Conservation (phyloP, 352 stramenopile genomes). For the Phytophthora capsici region DNA sequence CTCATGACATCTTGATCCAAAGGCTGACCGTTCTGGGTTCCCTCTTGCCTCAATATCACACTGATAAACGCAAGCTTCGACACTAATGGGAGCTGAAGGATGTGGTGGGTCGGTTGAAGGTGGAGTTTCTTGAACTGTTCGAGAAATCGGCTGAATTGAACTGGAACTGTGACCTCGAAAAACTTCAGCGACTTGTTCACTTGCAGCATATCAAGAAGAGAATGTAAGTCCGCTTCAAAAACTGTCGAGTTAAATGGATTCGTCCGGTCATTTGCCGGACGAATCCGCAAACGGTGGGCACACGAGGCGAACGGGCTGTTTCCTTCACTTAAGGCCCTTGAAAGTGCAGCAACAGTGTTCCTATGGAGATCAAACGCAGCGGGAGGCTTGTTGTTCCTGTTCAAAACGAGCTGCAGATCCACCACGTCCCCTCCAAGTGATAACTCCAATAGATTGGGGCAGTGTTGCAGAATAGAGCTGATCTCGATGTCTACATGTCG, state of each 20-base stretch:
- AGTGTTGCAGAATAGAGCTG: neutral
- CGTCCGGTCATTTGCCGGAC: neutral
- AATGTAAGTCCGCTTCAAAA: neutral
- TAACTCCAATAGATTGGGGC: conserved; percentile 11
- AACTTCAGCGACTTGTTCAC: conserved; percentile 2
- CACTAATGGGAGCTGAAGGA: neutral
- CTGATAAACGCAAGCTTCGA: conserved; percentile 14
- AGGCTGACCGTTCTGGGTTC: too few relatives aligned
- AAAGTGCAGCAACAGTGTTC: neutral
- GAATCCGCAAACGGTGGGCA: conserved; percentile 1
- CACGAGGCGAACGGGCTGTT: neutral
- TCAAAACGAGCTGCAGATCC: neutral
- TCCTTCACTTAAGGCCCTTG: neutral
- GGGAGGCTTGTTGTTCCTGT: neutral
- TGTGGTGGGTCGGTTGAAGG: conserved; percentile 5
- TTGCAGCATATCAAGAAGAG: conserved; percentile 10
- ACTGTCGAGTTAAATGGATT: neutral
- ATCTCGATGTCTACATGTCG: neutral
- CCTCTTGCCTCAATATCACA: neutral
- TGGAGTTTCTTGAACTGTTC: conserved; percentile 4
- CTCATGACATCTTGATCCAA: conserved; percentile 5
- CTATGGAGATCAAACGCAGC: neutral
- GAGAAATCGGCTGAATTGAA: neutral
- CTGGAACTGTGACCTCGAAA: neutral
- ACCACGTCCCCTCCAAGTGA: conserved; percentile 1